Percentiles rank a stretch among this genome's conserved stretches.
These are phyloP conservation scores for Coprinellus micaceus DNA, from an alignment of 768 basidiomycete species.

Conservation along the genomic window DNA sequence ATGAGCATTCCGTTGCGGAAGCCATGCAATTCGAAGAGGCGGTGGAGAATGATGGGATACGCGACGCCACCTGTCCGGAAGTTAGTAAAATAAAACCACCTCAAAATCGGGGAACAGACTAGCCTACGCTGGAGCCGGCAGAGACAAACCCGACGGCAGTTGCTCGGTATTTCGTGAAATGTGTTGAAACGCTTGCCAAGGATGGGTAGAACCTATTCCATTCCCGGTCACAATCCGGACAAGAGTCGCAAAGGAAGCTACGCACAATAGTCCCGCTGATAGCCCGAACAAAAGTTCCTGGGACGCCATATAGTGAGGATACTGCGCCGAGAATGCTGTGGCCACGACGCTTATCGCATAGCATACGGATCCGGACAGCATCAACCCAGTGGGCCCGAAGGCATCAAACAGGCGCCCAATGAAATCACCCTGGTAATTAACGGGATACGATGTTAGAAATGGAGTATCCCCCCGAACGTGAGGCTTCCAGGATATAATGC, in stretches of 20 bases:
- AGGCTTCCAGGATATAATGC: neutral
- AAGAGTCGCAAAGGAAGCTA: constrained; percentile 13
- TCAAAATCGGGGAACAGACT: too few relatives aligned
- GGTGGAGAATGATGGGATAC: constrained; percentile 62
- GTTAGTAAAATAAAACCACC: neutral
- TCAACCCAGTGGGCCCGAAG: constrained; percentile 53
- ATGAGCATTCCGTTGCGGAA: constrained; percentile 64
- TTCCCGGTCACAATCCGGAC: too few relatives aligned
- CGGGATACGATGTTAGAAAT: too few relatives aligned
- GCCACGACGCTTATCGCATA: constrained; percentile 50
- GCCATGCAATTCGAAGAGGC: constrained; percentile 50
- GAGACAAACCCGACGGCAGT: constrained; percentile 69
- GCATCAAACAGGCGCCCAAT: constrained; percentile 59
- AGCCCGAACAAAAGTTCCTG: constrained; percentile 67
- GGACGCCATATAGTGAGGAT: constrained; percentile 57
- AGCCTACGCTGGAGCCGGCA: constrained; percentile 67
- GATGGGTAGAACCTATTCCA: constrained; percentile 74
- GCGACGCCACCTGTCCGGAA: constrained; percentile 54
- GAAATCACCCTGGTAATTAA: constrained; percentile 48
- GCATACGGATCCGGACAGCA: constrained; percentile 48
- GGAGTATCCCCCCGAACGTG: neutral
- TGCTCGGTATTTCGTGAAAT: constrained; percentile 62
- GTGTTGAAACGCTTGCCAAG: constrained; percentile 61
- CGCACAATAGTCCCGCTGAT: constrained; percentile 62
- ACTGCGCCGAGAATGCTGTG: constrained; percentile 54